These are phyloP conservation scores for Suillus hirtellus DNA, from an alignment of 768 basidiomycete species.

Conservation along the genomic window DNA sequence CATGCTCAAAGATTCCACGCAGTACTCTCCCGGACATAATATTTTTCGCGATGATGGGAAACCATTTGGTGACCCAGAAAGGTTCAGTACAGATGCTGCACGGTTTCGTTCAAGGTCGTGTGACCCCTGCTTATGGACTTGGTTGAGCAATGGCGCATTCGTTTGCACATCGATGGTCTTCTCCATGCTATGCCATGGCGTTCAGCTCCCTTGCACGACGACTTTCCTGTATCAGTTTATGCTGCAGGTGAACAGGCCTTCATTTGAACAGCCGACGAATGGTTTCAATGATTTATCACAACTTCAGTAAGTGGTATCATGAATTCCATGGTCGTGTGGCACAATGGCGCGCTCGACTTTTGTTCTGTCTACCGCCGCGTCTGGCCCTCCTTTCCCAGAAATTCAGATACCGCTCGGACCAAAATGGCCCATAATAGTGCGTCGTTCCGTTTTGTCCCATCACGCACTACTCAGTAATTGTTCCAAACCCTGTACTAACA, in stretches of 20 bases:
- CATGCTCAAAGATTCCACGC: neutral
- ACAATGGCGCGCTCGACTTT: too few relatives aligned
- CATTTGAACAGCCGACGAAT: too few relatives aligned
- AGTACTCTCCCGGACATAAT: neutral
- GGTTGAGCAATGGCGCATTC: constrained; percentile 1
- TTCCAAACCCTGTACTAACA: neutral
- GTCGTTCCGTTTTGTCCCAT: neutral
- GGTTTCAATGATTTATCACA: too few relatives aligned
- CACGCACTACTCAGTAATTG: neutral
- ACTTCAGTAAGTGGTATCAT: too few relatives aligned
- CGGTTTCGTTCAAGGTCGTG: neutral
- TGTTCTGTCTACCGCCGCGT: too few relatives aligned
- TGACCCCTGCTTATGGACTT: neutral
- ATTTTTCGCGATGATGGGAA: neutral
- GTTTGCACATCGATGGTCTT: neutral
- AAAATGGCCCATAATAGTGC: constrained; percentile 10
- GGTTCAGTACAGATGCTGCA: neutral
- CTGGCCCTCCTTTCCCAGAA: too few relatives aligned
- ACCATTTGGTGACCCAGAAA: neutral
- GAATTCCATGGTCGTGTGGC: too few relatives aligned
- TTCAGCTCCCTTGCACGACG: too few relatives aligned
- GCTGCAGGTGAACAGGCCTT: too few relatives aligned
- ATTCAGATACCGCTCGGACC: constrained; percentile 13
- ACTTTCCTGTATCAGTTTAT: too few relatives aligned
- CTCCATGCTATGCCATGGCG: too few relatives aligned